A percentile compares a stretch with the other conserved stretches of the same genome.
These are phyloP conservation scores for Conoideocrella luteorostrata DNA, from an alignment of 2,329 filamentous ascomycete genomes.

Conservation along the genomic window DNA sequence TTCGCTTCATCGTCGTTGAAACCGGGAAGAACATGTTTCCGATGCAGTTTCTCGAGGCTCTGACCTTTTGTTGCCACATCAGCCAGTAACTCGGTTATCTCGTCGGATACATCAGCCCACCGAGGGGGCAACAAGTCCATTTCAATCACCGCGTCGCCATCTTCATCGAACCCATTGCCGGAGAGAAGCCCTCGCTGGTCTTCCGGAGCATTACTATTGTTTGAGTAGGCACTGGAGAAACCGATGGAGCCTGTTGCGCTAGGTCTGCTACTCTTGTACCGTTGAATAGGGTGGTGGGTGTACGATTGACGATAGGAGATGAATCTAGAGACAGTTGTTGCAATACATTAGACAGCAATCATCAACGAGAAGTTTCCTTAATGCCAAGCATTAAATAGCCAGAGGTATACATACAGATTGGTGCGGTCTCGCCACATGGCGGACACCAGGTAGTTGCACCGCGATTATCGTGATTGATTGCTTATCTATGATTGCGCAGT, in stretches of 20 bases:
- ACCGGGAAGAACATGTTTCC: constrained; percentile 92
- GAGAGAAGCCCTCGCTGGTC: constrained; percentile 76
- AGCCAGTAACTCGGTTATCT: constrained; percentile 76
- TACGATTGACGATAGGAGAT: constrained; percentile 99
- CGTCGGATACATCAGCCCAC: constrained; percentile 93
- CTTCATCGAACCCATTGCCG: constrained; percentile 68
- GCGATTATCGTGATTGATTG: constrained; percentile 18
- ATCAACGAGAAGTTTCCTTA: neutral
- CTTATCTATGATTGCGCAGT: neutral
- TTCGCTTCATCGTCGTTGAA: constrained; percentile 95
- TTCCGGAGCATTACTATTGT: constrained; percentile 37
- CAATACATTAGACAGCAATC: no score
- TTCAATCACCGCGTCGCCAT: constrained; percentile 93
- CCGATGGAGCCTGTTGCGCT: constrained; percentile 43
- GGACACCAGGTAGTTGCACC: constrained; percentile 37
- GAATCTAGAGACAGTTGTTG: constrained; percentile 67
- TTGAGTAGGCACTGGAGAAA: constrained; percentile 54
- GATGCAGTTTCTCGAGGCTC: constrained; percentile 83
- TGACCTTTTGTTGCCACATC: constrained; percentile 78
- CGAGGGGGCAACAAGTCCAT: constrained; percentile 94
- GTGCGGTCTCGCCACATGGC: constrained; percentile 99
- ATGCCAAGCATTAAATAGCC: constrained; percentile 1
- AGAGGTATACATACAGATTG: constrained; percentile 66
- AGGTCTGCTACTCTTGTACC: constrained; percentile 57
- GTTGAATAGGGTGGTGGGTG: constrained; percentile 86